These are phyloP conservation scores for Kalmusia sp. DNA, from an alignment of 2,329 filamentous ascomycete genomes.

Conservation along the genomic window DNA sequence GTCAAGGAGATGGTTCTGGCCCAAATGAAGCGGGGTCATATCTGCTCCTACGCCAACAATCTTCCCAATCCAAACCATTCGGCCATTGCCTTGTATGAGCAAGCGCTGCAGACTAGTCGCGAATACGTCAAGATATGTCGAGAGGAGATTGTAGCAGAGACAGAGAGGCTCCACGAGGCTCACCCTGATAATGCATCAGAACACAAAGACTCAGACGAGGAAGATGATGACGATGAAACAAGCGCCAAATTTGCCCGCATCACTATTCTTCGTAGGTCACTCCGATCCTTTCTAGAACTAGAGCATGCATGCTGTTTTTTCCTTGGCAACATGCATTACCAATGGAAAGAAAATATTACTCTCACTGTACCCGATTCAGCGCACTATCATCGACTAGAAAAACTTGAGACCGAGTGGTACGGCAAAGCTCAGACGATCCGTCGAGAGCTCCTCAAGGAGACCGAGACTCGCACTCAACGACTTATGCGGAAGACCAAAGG, in stretches of 20 bases:
- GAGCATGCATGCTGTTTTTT: slow-evolving; percentile 87
- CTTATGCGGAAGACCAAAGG: slow-evolving; percentile 65
- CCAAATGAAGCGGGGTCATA: slow-evolving; percentile 74
- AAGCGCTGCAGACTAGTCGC: slow-evolving; percentile 50
- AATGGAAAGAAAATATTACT: slow-evolving; percentile 76
- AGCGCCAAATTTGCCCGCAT: slow-evolving; percentile 55
- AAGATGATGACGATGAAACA: slow-evolving; percentile 42
- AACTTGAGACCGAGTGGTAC: slow-evolving; percentile 75
- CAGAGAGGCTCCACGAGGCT: slow-evolving; percentile 43
- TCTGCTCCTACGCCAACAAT: slow-evolving; percentile 76
- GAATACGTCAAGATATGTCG: slow-evolving; percentile 69
- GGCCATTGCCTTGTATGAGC: slow-evolving; percentile 74
- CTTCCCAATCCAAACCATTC: slow-evolving; percentile 61
- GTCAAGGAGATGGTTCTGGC: slow-evolving; percentile 71
- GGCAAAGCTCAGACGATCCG: slow-evolving; percentile 79
- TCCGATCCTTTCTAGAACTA: slow-evolving; percentile 78
- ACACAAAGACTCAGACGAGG: slow-evolving; percentile 37
- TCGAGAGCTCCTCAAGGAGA: slow-evolving; percentile 74
- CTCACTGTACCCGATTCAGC: slow-evolving; percentile 71
- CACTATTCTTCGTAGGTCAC: slow-evolving; percentile 66
- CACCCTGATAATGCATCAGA: slow-evolving; percentile 28
- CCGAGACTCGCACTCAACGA: slow-evolving; percentile 64
- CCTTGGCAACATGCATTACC: slow-evolving; percentile 80
- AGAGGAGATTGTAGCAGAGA: slow-evolving; percentile 63
- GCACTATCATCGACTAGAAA: slow-evolving; percentile 70